Evolutionary conservation across 139 green algal species (phyloP).

Genomic region (Zygnema circumcarinatum): DNA sequence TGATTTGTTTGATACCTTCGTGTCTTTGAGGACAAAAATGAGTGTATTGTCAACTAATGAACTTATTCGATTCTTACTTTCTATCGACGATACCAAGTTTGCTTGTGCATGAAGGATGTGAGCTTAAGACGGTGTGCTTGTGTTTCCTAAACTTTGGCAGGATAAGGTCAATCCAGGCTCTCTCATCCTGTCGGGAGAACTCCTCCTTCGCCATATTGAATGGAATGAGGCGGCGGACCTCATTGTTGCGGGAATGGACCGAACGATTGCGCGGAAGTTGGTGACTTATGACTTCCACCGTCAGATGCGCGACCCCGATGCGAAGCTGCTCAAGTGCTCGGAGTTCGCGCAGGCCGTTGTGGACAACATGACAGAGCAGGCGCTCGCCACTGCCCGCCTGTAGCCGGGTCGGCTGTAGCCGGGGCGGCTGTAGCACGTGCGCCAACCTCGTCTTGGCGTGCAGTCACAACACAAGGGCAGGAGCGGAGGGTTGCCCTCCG

Average conservation of each 20-base stretch:
- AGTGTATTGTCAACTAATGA: too few relatives aligned
- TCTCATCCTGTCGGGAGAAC: constrained; percentile 31
- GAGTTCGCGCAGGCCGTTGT: constrained; percentile 37
- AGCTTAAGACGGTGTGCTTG: neutral
- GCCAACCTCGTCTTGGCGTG: too few relatives aligned
- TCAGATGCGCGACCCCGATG: constrained; percentile 14
- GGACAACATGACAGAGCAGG: constrained; percentile 31
- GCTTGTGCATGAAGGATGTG: too few relatives aligned
- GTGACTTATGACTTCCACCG: constrained; percentile 53
- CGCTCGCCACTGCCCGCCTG: neutral
- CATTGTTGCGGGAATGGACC: constrained; percentile 35
- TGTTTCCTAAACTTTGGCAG: too few relatives aligned
- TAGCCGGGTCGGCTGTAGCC: too few relatives aligned
- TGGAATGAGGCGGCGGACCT: constrained; percentile 40
- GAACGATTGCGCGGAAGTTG: constrained; percentile 14
- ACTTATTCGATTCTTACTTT: too few relatives aligned
- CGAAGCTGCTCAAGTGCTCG: constrained; percentile 40
- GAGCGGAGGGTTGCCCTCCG: too few relatives aligned
- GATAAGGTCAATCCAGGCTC: constrained; percentile 39
- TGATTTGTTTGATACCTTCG: too few relatives aligned
- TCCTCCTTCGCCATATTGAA: constrained; percentile 29
- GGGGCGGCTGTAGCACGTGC: too few relatives aligned
- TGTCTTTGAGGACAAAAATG: too few relatives aligned
- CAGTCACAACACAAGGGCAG: too few relatives aligned
- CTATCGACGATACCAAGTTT: too few relatives aligned